Base-by-base conservation (phyloP, 2,329 filamentous ascomycete species). In the Scytalidium lignicola region DNA sequence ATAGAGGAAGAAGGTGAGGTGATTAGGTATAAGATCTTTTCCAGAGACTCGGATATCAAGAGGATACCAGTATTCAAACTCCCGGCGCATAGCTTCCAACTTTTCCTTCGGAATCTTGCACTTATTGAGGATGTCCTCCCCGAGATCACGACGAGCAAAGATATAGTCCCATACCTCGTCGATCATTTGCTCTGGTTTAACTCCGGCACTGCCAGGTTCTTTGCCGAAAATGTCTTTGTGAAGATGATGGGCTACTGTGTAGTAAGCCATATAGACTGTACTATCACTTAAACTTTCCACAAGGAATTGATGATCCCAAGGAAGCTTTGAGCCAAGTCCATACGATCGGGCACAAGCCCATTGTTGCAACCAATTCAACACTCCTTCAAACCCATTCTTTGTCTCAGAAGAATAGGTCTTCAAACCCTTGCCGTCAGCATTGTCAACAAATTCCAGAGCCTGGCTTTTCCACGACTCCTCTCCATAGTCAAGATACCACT, bases 401-500 rank as follows among this genome's bases (percentile, higher is more conserved):
- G 89, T 85, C 65, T 91, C 88, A 26, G 74, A 67, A n/a, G 77
- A 82, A 71, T 88, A 97, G 7, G 88, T 88, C 68, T 96, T 88
- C 53, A 96, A 72, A 23, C 80, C 80, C 54, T 79, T 79, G 51
- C 80, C 79, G 52, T 83, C 76, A 49, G 76, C 79, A 62, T 84
- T 82, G 48, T 80, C 79, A 43, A 95, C 82, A 65, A 87, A 85
- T 57, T 85, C 78, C 47, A 91, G 74, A 13, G 87, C 89, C 41
- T 79, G 75, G 54, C 87, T 72, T 64, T 88, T 88, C 93, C 93
- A 97, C 44, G 85, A 79, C 41, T 89, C 88, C 70, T 91, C 88
- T 54, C 93, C 93, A 63, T 99, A 99, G 71, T 96, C 92, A 61
- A 99, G 75, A 72, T 95, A 99, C 91, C 93, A 99, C 70, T 99